These are phyloP conservation scores for Chaetomium fimeti DNA, from an alignment of 495 filamentous ascomycete species.

Conservation along the genomic window DNA sequence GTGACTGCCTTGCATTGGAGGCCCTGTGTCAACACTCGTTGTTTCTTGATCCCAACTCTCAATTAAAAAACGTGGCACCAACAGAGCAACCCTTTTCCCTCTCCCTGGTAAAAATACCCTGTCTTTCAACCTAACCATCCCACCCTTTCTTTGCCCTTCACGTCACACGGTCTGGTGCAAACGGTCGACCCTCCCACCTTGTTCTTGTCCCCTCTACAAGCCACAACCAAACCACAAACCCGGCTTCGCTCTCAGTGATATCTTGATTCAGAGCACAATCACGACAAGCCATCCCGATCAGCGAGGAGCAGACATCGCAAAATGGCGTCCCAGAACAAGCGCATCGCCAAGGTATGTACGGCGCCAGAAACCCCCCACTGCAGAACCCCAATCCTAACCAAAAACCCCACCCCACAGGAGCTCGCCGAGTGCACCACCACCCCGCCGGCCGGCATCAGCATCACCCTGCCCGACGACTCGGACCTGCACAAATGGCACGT, in stretches of 20 bases:
- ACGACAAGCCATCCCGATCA: neutral
- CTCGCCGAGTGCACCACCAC: slow-evolving; percentile 62
- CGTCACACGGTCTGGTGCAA: too few species aligned
- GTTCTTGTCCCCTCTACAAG: too few species aligned
- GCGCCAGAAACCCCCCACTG: neutral
- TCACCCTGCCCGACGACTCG: slow-evolving; percentile 64
- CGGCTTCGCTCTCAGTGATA: neutral
- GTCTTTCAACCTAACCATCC: neutral
- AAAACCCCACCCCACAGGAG: slow-evolving; percentile 53
- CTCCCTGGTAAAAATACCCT: too few species aligned
- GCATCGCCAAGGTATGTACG: slow-evolving; percentile 57
- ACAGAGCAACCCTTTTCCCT: too few species aligned
- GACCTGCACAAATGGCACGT: slow-evolving; percentile 86
- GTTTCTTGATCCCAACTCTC: neutral
- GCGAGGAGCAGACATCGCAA: neutral
- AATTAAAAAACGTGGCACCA: neutral
- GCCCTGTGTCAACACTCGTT: too few species aligned
- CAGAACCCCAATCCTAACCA: neutral
- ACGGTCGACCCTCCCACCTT: too few species aligned
- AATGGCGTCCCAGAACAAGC: slow-evolving; percentile 50
- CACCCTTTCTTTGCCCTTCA: too few species aligned
- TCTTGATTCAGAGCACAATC: too few species aligned
- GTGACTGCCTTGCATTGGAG: too few species aligned
- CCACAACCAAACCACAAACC: neutral
- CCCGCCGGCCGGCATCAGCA: slow-evolving; percentile 64